Evolutionary conservation across 352 stramenopile genomes (phyloP).

Genomic region (Phytopythium vexans): DNA sequence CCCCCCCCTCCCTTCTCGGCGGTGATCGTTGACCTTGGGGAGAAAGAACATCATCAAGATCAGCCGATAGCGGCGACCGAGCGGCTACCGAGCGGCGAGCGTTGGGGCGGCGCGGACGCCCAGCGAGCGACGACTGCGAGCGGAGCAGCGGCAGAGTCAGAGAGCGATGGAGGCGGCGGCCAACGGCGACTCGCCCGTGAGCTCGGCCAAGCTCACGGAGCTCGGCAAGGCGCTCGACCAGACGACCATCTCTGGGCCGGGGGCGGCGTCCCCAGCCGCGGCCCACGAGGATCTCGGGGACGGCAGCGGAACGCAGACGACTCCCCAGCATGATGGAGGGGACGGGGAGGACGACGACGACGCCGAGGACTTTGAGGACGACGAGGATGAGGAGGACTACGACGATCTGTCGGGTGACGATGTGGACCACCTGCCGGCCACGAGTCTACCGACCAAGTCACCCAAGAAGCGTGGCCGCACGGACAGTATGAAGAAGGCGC

Average conservation of each 20-base stretch:
- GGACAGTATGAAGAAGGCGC: constrained; percentile 78
- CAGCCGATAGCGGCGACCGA: not conserved
- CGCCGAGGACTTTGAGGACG: constrained; percentile 11
- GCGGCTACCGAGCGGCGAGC: too few relatives aligned
- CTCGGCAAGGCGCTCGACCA: constrained; percentile 75
- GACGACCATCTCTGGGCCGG: constrained; percentile 52
- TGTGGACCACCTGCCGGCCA: constrained; percentile 4
- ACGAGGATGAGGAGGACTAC: constrained; percentile 9
- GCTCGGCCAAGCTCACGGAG: constrained; percentile 62
- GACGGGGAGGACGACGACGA: constrained; percentile 12
- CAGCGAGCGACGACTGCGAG: constrained; percentile 5
- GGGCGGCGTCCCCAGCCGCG: constrained; percentile 9
- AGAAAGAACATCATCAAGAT: constrained; percentile 10
- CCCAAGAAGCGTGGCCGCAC: constrained; percentile 85
- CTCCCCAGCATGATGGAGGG: constrained; percentile 5
- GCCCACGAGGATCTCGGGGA: constrained; percentile 12
- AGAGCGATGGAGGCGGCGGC: constrained; percentile 1
- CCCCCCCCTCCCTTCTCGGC: not conserved
- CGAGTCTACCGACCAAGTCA: constrained; percentile 43
- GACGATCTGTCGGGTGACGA: constrained; percentile 7
- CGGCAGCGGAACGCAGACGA: constrained; percentile 1
- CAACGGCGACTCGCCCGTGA: constrained; percentile 23
- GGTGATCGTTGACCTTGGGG: not conserved
- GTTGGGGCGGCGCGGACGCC: not conserved
- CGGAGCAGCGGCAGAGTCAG: not conserved